Base-by-base conservation (phyloP, 495 filamentous ascomycete genomes). In the Xylaria castorea region DNA sequence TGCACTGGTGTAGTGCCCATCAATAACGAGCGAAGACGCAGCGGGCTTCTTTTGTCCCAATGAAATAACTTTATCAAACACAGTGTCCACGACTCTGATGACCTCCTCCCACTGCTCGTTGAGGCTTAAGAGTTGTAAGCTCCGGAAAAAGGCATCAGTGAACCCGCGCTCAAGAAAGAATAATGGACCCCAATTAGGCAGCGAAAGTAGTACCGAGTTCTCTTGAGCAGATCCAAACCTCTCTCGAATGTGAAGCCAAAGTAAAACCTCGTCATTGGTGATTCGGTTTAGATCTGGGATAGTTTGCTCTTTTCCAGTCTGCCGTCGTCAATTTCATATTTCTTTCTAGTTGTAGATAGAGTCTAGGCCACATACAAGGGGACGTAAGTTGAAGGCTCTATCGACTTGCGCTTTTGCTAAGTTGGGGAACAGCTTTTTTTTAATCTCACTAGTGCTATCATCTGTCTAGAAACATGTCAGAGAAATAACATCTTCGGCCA, bases 321-420 rank as follows among this genome's bases (percentile, higher is more conserved):
- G 42, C 46, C 14, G 44, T 20, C 8, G 36, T 70, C 51, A 70
- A 46, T 32, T 14, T 30, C 14, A 9, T 48, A 40, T 4, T 36
- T 63, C 27, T 27, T n/a, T 51, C 30, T 22, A 6, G 6, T 9
- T 27, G 3, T 46, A 1, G 4, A 27, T 44, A 0, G 3, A 30
- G 30, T 48, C 0, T 0, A 46, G 50, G 14, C n/a, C 40, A 67
- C 79, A 68, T 73, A 83, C 84, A 34, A 74, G 75, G 34, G 81
- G 78, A 8, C 83, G 80, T 6, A 80, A 53, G 30, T 85, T 83
- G 20, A 83, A 83, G 3, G 84, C 85, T 67, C 79, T 75, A 48
- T 86, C 80, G 4, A 83, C 79, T 61, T 84, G 83, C 65, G 81
- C 82, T 36, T 81, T 72, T 4, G 80, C 80, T 38, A 87, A 75